A percentile compares a stretch with the other conserved stretches of the same genome.
Evolutionary conservation across 192 early-diverging fungal species (phyloP).

Genomic region (Lunasporangiospora selenospora): DNA sequence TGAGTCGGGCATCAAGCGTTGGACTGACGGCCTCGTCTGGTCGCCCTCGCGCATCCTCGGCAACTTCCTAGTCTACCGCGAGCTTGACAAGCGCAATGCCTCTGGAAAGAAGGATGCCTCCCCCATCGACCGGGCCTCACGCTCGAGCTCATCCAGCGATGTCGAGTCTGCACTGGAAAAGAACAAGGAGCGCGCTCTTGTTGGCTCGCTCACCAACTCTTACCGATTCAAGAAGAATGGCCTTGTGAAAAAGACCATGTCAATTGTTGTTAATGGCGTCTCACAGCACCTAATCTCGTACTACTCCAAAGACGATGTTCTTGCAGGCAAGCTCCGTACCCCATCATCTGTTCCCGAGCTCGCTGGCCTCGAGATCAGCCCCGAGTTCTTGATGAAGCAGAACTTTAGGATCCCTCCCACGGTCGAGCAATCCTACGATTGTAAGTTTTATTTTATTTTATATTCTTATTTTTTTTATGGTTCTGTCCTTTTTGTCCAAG

Average conservation of each 20-base stretch:
- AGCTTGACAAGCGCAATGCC: constrained; percentile 59
- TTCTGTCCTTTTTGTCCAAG: too few species aligned
- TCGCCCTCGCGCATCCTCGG: constrained; percentile 84
- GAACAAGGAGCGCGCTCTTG: constrained; percentile 61
- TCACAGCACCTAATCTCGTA: constrained; percentile 67
- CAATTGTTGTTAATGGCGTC: constrained; percentile 70
- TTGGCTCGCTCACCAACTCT: constrained; percentile 62
- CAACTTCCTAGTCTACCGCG: constrained; percentile 85
- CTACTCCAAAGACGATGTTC: constrained; percentile 62
- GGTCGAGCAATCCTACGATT: constrained; percentile 49
- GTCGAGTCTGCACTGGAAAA: constrained; percentile 50
- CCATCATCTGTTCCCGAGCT: constrained; percentile 61
- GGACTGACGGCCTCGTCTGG: constrained; percentile 88
- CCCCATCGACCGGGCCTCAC: constrained; percentile 46
- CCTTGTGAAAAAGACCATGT: constrained; percentile 82
- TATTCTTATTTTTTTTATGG: too few species aligned
- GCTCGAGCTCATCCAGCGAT: constrained; percentile 39
- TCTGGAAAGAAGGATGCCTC: constrained; percentile 60
- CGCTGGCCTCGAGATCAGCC: constrained; percentile 63
- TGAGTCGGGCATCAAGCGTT: constrained; percentile 84
- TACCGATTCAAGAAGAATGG: constrained; percentile 68
- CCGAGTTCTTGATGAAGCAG: constrained; percentile 64
- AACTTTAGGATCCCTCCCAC: constrained; percentile 65
- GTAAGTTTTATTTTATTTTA: too few species aligned
- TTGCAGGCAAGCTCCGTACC: constrained; percentile 55